Percentiles rank a stretch among this genome's conserved stretches.
Evolutionary conservation across 345 rosid genomes (phyloP).

Genomic region (Eucalyptus polyanthemos): DNA sequence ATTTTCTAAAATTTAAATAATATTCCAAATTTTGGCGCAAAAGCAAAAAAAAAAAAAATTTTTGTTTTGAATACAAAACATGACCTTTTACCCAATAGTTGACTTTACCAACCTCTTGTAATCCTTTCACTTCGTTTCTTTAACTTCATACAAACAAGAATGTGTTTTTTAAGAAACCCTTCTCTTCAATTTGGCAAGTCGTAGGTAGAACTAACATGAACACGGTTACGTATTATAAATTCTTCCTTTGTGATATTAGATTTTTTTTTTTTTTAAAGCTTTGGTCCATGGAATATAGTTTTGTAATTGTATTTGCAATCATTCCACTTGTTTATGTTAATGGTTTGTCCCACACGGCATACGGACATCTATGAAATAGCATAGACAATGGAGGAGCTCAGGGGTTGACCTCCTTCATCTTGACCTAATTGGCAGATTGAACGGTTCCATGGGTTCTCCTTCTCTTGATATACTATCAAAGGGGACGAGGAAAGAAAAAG

Average conservation of each 20-base stretch:
- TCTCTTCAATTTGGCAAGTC: too few species aligned
- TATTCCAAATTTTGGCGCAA: not conserved
- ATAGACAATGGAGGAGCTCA: not conserved
- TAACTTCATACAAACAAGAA: not conserved
- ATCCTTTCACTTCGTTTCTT: not conserved
- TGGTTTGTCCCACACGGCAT: not conserved
- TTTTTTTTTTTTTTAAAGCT: not conserved
- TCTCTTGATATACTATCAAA: not conserved
- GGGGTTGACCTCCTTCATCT: not conserved
- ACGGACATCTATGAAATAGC: not conserved
- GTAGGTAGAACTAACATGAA: too few species aligned
- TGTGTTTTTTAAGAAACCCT: too few species aligned
- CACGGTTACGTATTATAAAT: too few species aligned
- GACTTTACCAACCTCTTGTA: not conserved
- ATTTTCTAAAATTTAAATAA: not conserved
- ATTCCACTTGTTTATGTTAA: not conserved
- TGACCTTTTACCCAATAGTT: not conserved
- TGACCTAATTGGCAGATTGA: not conserved
- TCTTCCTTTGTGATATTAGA: not conserved
- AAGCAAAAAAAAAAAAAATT: not conserved
- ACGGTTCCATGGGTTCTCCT: not conserved
- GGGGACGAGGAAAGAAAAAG: not conserved
- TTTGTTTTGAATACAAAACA: not conserved
- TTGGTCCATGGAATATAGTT: not conserved
- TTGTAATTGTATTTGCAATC: not conserved